phyloP scores from a whole-genome alignment of 1,284 basidiomycete species.

The Laetiporus sulphureus region DNA sequence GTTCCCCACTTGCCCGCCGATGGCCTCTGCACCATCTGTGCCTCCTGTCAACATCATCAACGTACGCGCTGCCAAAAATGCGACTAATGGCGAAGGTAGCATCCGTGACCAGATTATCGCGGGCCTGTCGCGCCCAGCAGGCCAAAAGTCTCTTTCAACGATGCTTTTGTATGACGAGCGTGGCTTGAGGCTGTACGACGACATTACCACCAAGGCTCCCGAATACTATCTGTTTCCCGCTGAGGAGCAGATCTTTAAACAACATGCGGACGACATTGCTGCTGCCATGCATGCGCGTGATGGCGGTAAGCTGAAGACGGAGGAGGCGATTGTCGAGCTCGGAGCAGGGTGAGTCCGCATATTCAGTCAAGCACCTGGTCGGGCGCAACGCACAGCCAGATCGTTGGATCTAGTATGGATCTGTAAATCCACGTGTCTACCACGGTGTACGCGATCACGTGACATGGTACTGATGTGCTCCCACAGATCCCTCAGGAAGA shows the following conservation, averaged over 20 bases:
- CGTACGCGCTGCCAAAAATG: constrained; percentile 30
- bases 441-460: too few species aligned
- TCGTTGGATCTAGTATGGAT: too few species aligned
- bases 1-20: too few species aligned
- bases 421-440: too few species aligned
- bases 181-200: constrained; percentile 79
- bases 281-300: constrained; percentile 61
- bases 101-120: constrained; percentile 42
- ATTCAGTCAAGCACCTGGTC: too few species aligned
- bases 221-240: constrained; percentile 89
- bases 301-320: constrained; percentile 38
- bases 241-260: constrained; percentile 66
- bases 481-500: constrained; percentile 80
- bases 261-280: constrained; percentile 60
- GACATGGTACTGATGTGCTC: background rate
- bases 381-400: too few species aligned
- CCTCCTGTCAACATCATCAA: constrained; percentile 41
- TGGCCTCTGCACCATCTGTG: too few species aligned
- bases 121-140: constrained; percentile 48
- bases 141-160: constrained; percentile 72
- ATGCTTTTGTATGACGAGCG: constrained; percentile 83
- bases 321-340: constrained; percentile 71
- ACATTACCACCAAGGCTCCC: constrained; percentile 72
- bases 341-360: constrained; percentile 84
- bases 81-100: constrained; percentile 28